Evolutionary conservation across 1,139 yeast genomes (phyloP), one percentile per base, ranked within the genome.

Genomic region (Debaryomycetaceae sp.): DNA sequence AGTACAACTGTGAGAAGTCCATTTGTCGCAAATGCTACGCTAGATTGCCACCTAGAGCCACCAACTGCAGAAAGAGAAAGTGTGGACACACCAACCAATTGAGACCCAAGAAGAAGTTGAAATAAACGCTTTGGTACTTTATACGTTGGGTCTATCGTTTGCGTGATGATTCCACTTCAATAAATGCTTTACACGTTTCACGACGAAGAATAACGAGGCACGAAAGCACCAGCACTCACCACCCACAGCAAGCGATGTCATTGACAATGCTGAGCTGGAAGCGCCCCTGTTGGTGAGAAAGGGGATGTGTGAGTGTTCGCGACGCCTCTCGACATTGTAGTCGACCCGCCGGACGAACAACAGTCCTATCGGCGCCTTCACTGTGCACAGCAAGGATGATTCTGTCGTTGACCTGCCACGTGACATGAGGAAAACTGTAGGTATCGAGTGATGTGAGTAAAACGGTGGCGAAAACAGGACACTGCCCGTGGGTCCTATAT

Each of bases 51-150:
- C 96, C 97, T 72, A 91, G 97, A 83, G 98, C 98, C 59, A 91
- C 97, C 75, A 91, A 91, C 96, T 91, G 98, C 83, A 88, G 98
- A 81, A 91, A 91, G 97, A 88, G 96, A 86, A 91, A 91, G 83
- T 91, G 98, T 75, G 98, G 98, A 64, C 98, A 91, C 94, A 79
- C 96, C 71, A 91, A 91, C 81, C 98, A 91, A 80, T 85, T 91
- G 74, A 88, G 97, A 81, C 96, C 96, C 76, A 89, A 89, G 95
- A 91, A 91, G 95, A 91, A 91, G 88, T 83, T 88, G 72, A 89
- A 89, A 81, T 89, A 77, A 74, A 66, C 72, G 62, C 62, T 68
- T 69, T 59, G 53, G 50, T 31, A 19, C 21, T 31, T 25, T 37
- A 25, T 28, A 21, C 21, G 29, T 30, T 30, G 33, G 33, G 16